These are phyloP conservation scores for Termitomyces sp. DNA, from an alignment of 1,284 basidiomycete species.

Conservation along the genomic window DNA sequence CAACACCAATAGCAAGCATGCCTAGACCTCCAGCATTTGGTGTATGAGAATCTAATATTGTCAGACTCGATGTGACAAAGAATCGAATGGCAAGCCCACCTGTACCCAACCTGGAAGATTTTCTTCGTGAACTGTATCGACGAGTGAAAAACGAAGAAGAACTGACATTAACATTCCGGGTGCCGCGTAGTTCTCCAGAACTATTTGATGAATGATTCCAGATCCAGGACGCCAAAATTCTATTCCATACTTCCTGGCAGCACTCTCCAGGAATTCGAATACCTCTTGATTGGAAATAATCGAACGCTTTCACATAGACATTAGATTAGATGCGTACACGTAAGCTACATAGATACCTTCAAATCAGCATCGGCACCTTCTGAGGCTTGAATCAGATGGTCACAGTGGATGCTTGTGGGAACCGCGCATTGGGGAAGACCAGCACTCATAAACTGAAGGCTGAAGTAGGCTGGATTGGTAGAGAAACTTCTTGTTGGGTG, in stretches of 20 bases:
- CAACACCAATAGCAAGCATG: constrained; percentile 97
- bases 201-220: constrained; percentile 97
- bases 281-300: constrained; percentile 93
- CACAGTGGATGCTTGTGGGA: constrained; percentile 88
- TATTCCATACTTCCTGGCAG: constrained; percentile 90
- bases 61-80: not conserved
- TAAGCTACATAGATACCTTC: constrained; percentile 41
- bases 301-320: constrained; percentile 51
- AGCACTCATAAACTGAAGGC: constrained; percentile 98
- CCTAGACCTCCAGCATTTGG: constrained; percentile 98
- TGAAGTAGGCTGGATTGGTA: constrained; percentile 22
- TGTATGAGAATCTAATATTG: constrained; percentile 83
- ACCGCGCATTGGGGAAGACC: constrained; percentile 85
- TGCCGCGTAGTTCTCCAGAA: constrained; percentile 96
- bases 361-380: constrained; percentile 82
- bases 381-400: constrained; percentile 92
- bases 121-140: not conserved
- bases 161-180: constrained; percentile 79
- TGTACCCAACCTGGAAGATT: constrained; percentile 60
- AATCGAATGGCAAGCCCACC: constrained; percentile 34
- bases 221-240: constrained; percentile 96
- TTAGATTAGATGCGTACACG: constrained; percentile 7
- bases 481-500: not conserved
- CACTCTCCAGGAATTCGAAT: constrained; percentile 96
- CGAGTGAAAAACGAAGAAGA: not conserved